Evolutionary conservation across 2,329 filamentous ascomycete species (phyloP).

Genomic region (Myriosclerotinia curreyana): DNA sequence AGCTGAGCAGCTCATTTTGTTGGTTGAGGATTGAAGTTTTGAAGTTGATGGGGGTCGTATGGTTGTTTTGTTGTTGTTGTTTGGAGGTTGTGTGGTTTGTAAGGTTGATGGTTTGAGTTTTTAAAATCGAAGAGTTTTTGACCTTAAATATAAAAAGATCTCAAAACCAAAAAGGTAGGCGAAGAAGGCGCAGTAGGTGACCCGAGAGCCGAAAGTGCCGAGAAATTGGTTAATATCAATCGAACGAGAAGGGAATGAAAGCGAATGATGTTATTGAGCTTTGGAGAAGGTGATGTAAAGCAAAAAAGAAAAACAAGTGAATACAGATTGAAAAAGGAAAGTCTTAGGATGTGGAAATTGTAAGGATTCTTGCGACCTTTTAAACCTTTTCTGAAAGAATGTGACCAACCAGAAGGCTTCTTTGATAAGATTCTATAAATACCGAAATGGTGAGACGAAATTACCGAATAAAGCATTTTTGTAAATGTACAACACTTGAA

Average conservation of each 20-base stretch:
- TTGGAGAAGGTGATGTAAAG: not conserved
- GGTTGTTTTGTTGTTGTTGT: not conserved
- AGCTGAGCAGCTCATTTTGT: conserved; percentile 10
- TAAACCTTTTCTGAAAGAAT: not conserved
- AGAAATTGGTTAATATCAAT: not conserved
- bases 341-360: conserved; percentile 9
- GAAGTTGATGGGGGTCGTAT: not conserved
- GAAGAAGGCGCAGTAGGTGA: not conserved
- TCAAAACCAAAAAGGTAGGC: not conserved
- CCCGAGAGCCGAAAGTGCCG: not conserved
- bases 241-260: not conserved
- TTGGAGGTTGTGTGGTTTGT: not conserved
- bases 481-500: conserved; percentile 1
- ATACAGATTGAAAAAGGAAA: not conserved
- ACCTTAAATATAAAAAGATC: conserved; percentile 7
- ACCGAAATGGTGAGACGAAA: conserved; percentile 5
- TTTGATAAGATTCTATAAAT: conserved; percentile 16
- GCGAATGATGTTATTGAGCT: not conserved
- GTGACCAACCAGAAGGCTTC: not conserved
- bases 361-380: conserved; percentile 15
- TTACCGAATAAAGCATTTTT: not conserved
- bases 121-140: not conserved
- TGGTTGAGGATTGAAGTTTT: not conserved
- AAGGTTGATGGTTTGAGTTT: not conserved
- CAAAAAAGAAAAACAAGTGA: conserved; percentile 6